These are phyloP conservation scores for Monosporascus sp. DNA, from an alignment of 2,329 filamentous ascomycete species.

Conservation along the genomic window DNA sequence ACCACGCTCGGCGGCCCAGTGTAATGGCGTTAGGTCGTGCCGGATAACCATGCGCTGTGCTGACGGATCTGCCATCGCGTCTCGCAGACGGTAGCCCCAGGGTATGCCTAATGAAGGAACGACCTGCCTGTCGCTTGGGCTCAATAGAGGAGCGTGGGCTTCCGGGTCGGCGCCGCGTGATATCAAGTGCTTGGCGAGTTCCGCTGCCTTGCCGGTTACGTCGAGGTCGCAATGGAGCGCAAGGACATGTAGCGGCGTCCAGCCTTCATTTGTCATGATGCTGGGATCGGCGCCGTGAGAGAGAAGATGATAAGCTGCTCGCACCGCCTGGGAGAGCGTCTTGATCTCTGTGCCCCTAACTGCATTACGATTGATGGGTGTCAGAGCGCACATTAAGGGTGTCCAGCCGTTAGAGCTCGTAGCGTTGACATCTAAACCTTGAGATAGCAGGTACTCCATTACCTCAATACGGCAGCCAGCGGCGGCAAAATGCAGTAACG, in stretches of 20 bases:
- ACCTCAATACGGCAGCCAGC: background rate
- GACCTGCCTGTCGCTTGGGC: background rate
- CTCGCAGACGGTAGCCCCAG: no score
- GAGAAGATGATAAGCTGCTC: background rate
- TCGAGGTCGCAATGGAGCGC: background rate
- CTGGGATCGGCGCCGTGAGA: background rate
- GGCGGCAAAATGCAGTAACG: background rate
- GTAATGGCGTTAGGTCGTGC: background rate
- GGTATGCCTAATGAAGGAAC: no score
- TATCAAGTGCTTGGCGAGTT: no score
- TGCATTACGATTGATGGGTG: background rate
- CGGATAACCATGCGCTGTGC: no score
- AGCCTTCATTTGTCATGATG: background rate
- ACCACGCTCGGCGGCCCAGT: slow-evolving; percentile 3
- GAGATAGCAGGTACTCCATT: background rate
- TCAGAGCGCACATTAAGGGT: background rate
- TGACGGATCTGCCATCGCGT: no score
- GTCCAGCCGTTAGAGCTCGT: background rate
- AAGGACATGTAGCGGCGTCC: background rate
- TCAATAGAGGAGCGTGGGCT: no score
- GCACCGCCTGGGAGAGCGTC: background rate
- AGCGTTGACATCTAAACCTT: background rate
- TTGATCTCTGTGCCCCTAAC: background rate
- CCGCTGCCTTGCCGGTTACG: background rate
- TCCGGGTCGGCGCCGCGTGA: no score